These are phyloP conservation scores for Linanthus parryae DNA, from an alignment of 148 eudicot species.

Conservation along the genomic window DNA sequence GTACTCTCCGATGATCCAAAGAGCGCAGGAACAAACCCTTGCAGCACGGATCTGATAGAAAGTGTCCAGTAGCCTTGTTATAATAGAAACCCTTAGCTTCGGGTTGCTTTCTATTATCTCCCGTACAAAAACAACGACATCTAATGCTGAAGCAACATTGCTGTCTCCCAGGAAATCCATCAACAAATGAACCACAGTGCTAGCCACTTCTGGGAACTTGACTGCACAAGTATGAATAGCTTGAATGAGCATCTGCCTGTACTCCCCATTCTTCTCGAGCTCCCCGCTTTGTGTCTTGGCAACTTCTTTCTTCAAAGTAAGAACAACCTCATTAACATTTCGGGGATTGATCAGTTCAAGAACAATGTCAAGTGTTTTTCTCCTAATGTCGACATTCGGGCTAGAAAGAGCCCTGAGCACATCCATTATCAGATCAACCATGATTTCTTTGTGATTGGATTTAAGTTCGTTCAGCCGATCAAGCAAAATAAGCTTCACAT, in stretches of 20 bases:
- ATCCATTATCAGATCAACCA: conserved; percentile 96
- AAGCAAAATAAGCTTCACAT: conserved; percentile 90
- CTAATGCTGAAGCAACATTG: conserved; percentile 85
- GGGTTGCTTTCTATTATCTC: conserved; percentile 92
- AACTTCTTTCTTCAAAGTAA: conserved; percentile 87
- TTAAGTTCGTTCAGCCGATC: conserved; percentile 84
- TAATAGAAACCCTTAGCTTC: conserved; percentile 76
- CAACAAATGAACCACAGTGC: conserved; percentile 95
- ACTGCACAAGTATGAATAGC: conserved; percentile 95
- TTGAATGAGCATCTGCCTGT: conserved; percentile 94
- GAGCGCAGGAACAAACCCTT: conserved; percentile 86
- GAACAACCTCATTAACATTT: conserved; percentile 90
- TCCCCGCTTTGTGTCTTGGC: conserved; percentile 90
- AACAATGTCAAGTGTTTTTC: conserved; percentile 79
- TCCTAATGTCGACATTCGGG: conserved; percentile 83
- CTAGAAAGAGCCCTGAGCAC: conserved; percentile 93
- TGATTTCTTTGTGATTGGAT: conserved; percentile 64
- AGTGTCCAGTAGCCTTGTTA: conserved; percentile 84
- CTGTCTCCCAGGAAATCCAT: conserved; percentile 99
- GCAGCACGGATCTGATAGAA: conserved; percentile 94
- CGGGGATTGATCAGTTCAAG: conserved; percentile 82
- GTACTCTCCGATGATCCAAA: conserved; percentile 93
- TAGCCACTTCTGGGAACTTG: conserved; percentile 93
- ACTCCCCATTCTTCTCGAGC: conserved; percentile 91
- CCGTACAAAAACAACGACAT: conserved; percentile 85